Base-by-base conservation (phyloP, 371 early-diverging fungal genomes). In the Zychaea mexicana region DNA sequence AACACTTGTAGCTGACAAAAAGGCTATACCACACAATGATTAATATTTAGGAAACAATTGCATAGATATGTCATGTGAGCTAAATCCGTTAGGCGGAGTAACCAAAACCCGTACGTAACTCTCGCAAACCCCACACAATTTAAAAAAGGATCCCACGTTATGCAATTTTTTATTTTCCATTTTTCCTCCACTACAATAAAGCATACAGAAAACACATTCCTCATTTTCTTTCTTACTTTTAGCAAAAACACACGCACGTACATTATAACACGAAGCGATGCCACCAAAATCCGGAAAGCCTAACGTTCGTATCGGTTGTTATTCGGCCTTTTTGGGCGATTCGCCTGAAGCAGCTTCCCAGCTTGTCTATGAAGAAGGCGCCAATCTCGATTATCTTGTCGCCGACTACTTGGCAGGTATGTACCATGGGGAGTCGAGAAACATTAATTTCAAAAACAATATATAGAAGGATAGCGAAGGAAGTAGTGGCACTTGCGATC, bases 311-410 rank as follows among this genome's bases (percentile, higher is more conserved):
- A 85, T 90, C 58, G 90, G 89, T 6, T 90, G 88, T 65, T 88
- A 80, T 61, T 82, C 83, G 66, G 85, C 93, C 60, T 90, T 94
- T 81, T 61, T 87, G 86, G 83, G 90, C 42, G 85, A 87, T 69
- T 84, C 88, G 59, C 70, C 85, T 58, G 68, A 87, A 69, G 85
- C 93, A 63, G 84, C 94, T 65, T 67, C 81, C 64, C 84, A 94
- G 68, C 82, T 92, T 32, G 81, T 93, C 60, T 39, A 85, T 45
- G 70, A 86, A 46, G 77, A 90, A 77, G 82, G 82, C 59, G 71
- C 79, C 52, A 79, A 86, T 73, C 73, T 94, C 67, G 77, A 94
- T 72, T 87, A 91, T 74, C 70, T 90, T 57, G 87, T 92, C 0
- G 86, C 84, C 15, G 89, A 87, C 66, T 87, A 86, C 63, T 72